A percentile compares a stretch with the other conserved stretches of the same genome.
Conservation (phyloP, 371 early-diverging fungal species). For the Mortierella sp. region DNA sequence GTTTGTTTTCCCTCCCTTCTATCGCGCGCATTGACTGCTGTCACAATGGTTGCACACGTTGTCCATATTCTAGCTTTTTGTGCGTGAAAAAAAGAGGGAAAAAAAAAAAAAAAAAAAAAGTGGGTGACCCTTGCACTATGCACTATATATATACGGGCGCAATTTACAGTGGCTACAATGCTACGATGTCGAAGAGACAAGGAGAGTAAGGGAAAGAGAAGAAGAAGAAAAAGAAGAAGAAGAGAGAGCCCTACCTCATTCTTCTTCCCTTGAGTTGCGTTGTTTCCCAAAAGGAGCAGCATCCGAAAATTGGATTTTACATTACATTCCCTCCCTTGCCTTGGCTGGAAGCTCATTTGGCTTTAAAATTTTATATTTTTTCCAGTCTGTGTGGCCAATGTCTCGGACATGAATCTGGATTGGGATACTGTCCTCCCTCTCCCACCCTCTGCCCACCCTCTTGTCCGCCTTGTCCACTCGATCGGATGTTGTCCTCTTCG, state of each 20-base stretch:
- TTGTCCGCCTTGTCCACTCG: not conserved
- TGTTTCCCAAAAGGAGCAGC: slow-evolving; percentile 24
- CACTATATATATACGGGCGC: not conserved
- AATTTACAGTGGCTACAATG: not conserved
- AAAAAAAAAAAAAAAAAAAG: not conserved
- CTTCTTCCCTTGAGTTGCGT: not conserved
- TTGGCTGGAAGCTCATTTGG: not conserved
- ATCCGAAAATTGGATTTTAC: slow-evolving; percentile 1
- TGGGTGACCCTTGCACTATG: too few species aligned
- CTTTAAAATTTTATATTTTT: not conserved
- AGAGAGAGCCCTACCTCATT: not conserved
- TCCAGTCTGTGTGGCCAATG: not conserved
- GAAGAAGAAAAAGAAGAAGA: not conserved
- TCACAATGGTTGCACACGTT: not conserved
- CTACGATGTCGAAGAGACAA: too few species aligned
- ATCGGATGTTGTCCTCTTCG: slow-evolving; percentile 17
- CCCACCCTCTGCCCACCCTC: not conserved
- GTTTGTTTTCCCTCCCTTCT: not conserved
- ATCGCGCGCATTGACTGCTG: not conserved
- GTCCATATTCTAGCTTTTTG: not conserved
- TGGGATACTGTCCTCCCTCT: slow-evolving; percentile 9
- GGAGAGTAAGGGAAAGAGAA: too few species aligned
- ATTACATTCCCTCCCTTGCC: not conserved
- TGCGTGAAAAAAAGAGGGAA: not conserved
- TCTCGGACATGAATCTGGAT: slow-evolving; percentile 24